Base-by-base conservation (phyloP, 2,329 filamentous ascomycete species). In the Coniochaeta sp. region DNA sequence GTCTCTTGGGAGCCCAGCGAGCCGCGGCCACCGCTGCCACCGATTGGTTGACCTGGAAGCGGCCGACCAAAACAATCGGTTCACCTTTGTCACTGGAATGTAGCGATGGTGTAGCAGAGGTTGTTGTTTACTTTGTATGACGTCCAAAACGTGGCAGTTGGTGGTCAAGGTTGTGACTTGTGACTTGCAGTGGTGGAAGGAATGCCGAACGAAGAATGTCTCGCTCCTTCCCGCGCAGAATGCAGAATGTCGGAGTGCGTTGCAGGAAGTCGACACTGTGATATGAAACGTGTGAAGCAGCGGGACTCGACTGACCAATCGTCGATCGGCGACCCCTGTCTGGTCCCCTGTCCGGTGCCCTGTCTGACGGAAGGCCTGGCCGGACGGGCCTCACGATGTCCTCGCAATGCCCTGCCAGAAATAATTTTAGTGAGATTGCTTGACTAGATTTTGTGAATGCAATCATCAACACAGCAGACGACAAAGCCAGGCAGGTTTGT, bases 251-350 rank as follows among this genome's bases (percentile, higher is more conserved):
- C 22, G 44, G 7, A 50, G 34, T 3, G 24, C n/a, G 47, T 52
- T 52, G 47, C 47, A 52, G 47, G 22, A 28, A 28, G 5, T 7
- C n/a, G n/a, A n/a, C n/a, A n/a, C n/a, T n/a, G n/a, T 30, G 22
- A 8, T 52, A 52, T 52, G 47, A 52, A 52, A 52, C 47, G 47
- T 52, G 47, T 52, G 47, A 52, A 52, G 47, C 26, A 52, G 47
- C 47, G 47, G 47, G 47, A 24, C 47, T 52, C 47, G 24, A 52
- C 47, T 30, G 47, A 30, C 47, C 47, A 52, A 52, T 52, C 10
- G 26, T 30, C 24, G 19, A 14, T 30, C 47, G 14, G 4, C n/a
- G 30, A 28, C 47, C 47, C 47, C 42, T 47, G 42, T 47, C 17
- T n/a, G 12, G 12, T 6, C 30, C 30, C 14, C 14, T 38, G 36